Base-by-base conservation (phyloP, 1,139 yeast species). In the Pichia sp. region DNA sequence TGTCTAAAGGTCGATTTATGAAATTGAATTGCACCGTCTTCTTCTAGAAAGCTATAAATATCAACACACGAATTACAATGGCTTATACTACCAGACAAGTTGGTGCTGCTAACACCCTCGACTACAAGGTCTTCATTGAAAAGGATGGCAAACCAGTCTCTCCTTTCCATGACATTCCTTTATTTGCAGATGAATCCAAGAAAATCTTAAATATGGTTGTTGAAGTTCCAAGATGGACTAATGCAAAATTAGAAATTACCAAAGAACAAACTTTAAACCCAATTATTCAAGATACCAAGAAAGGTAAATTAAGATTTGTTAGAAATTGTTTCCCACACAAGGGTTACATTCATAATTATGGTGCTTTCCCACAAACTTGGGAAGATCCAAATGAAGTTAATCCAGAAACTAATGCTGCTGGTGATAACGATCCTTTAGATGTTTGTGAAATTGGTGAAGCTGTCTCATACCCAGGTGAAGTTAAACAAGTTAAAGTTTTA, bases 351-450 rank as follows among this genome's bases (percentile, higher is more conserved):
- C 95, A 85, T 70, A 87, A 87, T 71, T 87, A 87, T 62, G 96
- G 96, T 59, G 95, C 96, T 29, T 79, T 87, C 71, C 95, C 96
- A 45, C 96, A 87, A 67, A 87, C 96, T 30, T 87, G 96, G 96
- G 96, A 87, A 67, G 95, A 87, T 60, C 94, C 94, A 48, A 78
- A 78, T 55, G 64, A 62, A 38, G 64, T 69, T 48, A 84, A 82
- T 68, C 82, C 86, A 52, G 92, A 82, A 63, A 82, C 94, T 50
- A 81, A 82, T 59, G 87, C 89, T 49, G 77, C 66, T 55, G 96
- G 96, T 57, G 96, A 87, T 65, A 82, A 86, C 64, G 96, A 87
- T 70, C 96, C 96, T 37, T 71, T 87, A 58, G 96, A 87, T 61
- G 95, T 86, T 34, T 82, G 94, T 62, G 96, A 87, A 66, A 86